Base-by-base conservation (phyloP, 768 basidiomycete genomes). In the Tricholoma matsutake region DNA sequence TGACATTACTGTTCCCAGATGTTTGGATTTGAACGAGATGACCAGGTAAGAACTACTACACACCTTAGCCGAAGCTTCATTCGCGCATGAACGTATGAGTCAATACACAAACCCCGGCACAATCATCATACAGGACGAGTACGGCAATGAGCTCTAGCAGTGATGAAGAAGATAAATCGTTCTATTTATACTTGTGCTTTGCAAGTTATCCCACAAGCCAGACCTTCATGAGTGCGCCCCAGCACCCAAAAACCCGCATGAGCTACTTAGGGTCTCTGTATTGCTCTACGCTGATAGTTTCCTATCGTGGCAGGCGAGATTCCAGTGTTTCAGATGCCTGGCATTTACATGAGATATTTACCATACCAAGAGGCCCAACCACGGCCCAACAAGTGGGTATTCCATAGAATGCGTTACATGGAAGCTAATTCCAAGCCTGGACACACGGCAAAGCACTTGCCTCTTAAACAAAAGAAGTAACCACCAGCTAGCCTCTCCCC, bases 21-120 rank as follows among this genome's bases (percentile, higher is more conserved):
- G 86, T 20, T 75, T 84, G 61, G 81, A 85, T 60, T 84, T 89
- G 5, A 81, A 83, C 58, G 86, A 86, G 65, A 83, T 88, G 25
- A 81, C 83, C 2, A 83, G 87, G 87, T 85, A 72, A 57, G 67
- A 39, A 32, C 49, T 56, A 7, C 10, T 28, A n/a, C 2, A 13
- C 32, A 54, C 20, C 18, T 31, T 18, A 56, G 16, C 22, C 11
- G 6, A 25, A 25, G 1, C 25, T 28, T 41, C 13, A 29, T 47
- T 20, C 5, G 11, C 51, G 14, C 52, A 55, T 41, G 31, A 51
- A 14, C n/a, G n/a, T n/a, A n/a, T n/a, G n/a, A 61, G n/a, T 57
- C 63, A 20, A 56, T 58, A 29, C 28, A 57, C 22, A 47, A 52
- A 56, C 63, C 60, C 28, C 59, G 58, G n/a, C 28, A 35, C 85